Conservation (phyloP, 2,329 filamentous ascomycete genomes). For the Dothideomycetidae sp. region DNA sequence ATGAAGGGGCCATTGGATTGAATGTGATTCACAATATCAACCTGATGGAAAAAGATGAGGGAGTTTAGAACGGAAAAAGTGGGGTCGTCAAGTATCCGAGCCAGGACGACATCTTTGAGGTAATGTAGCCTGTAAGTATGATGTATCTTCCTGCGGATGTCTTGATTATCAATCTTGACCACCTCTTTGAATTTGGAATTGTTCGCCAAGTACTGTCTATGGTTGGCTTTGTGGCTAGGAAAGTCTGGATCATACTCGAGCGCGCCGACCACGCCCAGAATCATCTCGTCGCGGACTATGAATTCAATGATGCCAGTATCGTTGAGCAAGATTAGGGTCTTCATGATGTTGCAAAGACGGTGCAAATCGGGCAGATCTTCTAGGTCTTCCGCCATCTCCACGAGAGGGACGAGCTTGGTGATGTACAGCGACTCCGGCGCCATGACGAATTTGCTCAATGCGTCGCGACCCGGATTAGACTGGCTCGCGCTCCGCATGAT, state of each 20-base stretch:
- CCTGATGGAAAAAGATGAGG: conserved; percentile 97
- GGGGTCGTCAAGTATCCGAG: conserved; percentile 88
- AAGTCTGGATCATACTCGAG: conserved; percentile 98
- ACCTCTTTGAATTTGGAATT: conserved; percentile 92
- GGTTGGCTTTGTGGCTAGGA: conserved; percentile 92
- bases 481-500: conserved; percentile 67
- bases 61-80: conserved; percentile 97
- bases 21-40: conserved; percentile 93
- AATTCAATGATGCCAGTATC: conserved; percentile 85
- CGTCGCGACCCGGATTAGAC: conserved; percentile 64
- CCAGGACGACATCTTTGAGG: conserved; percentile 94
- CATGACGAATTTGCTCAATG: conserved; percentile 75
- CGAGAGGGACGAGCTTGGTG: conserved; percentile 67
- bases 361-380: conserved; percentile 80
- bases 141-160: conserved; percentile 80
- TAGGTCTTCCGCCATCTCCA: conserved; percentile 79
- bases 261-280: conserved; percentile 85
- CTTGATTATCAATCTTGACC: conserved; percentile 71
- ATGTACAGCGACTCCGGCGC: conserved; percentile 62
- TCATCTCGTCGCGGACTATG: conserved; percentile 75
- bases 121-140: conserved; percentile 94
- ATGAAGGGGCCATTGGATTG: conserved; percentile 67
- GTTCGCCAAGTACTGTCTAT: conserved; percentile 81
- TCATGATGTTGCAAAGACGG: conserved; percentile 93
- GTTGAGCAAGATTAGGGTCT: conserved; percentile 85